Conservation (phyloP, 352 stramenopile genomes). For the Phytophthora chlamydospora region DNA sequence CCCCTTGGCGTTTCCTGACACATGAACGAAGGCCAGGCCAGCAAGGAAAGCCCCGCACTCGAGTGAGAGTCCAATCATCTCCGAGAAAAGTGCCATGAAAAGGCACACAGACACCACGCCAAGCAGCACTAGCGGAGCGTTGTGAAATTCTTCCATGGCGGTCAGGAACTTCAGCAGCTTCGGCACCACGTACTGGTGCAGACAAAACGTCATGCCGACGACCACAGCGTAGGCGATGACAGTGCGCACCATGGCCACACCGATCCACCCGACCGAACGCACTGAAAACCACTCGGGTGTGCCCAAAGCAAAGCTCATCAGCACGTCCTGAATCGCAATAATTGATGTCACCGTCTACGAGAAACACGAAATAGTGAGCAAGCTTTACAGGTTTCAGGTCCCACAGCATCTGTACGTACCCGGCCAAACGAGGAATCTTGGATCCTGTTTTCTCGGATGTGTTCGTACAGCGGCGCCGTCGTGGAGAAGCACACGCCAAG, state of each 20-base stretch:
- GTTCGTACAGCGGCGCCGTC: conserved; percentile 82
- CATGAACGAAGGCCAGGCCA: conserved; percentile 80
- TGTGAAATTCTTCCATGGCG: conserved; percentile 83
- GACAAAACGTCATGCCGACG: conserved; percentile 64
- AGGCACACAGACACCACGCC: conserved; percentile 87
- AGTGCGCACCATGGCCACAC: conserved; percentile 69
- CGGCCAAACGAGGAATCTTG: conserved; percentile 81
- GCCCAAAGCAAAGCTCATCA: conserved; percentile 88
- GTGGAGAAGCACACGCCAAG: conserved; percentile 85
- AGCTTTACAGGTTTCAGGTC: neutral
- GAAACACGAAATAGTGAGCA: conserved; percentile 7
- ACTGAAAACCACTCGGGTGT: conserved; percentile 88
- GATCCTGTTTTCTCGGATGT: conserved; percentile 82
- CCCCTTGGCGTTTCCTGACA: conserved; percentile 63
- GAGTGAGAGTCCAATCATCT: conserved; percentile 82
- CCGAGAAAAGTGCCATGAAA: conserved; percentile 86
- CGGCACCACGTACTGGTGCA: conserved; percentile 79
- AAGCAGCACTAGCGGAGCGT: conserved; percentile 76
- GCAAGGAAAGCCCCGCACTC: conserved; percentile 87
- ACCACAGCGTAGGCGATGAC: conserved; percentile 78
- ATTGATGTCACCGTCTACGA: conserved; percentile 82
- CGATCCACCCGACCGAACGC: conserved; percentile 72
- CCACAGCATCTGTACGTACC: conserved; percentile 39
- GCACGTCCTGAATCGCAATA: conserved; percentile 84
- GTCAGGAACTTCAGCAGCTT: conserved; percentile 73